These are phyloP conservation scores for Cucurbita ficifolia DNA, from an alignment of 306 rosid species.

Conservation along the genomic window DNA sequence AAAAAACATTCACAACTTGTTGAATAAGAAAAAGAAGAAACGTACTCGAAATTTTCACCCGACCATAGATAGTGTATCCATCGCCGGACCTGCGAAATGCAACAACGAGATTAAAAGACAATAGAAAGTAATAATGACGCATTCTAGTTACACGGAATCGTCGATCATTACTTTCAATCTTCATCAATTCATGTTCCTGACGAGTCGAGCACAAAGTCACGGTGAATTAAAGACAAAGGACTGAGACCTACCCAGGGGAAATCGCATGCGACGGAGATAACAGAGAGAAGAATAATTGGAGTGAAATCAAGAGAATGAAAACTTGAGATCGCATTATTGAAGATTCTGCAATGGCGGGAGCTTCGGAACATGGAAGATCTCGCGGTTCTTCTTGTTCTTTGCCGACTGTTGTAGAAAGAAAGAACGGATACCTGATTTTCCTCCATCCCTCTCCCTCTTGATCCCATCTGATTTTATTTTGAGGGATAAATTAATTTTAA, in stretches of 20 bases:
- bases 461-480: neutral
- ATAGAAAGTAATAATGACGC: constrained; percentile 1
- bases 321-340: constrained; percentile 30
- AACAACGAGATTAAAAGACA: neutral
- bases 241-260: constrained; percentile 45
- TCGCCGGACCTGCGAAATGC: constrained; percentile 40
- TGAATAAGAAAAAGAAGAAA: neutral
- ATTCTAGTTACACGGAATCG: neutral
- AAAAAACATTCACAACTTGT: neutral
- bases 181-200: neutral
- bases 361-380: neutral
- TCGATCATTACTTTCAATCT: neutral
- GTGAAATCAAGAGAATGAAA: constrained; percentile 22
- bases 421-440: neutral
- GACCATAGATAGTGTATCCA: constrained; percentile 73
- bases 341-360: neutral
- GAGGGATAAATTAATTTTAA: too few relatives aligned
- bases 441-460: neutral
- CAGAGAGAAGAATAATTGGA: constrained; percentile 31
- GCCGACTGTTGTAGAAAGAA: neutral
- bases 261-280: constrained; percentile 39
- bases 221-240: neutral
- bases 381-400: neutral
- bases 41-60: constrained; percentile 77
- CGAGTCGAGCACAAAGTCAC: neutral